A percentile compares a stretch with the other conserved stretches of the same genome.
phyloP scores from a whole-genome alignment of 306 rosid genomes.

The Quercus mongolica region DNA sequence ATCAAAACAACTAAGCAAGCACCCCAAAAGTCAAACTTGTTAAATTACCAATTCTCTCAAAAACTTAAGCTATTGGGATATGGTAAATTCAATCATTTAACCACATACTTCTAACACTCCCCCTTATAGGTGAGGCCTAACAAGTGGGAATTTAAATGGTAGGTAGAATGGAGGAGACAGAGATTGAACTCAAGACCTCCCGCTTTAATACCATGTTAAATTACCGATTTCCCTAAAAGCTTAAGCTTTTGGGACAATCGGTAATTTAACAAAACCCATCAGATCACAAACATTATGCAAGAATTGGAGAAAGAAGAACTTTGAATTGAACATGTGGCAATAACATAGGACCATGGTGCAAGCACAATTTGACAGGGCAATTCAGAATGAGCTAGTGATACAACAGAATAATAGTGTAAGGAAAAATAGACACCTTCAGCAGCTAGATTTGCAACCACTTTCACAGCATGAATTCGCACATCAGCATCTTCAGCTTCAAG shows the following conservation, averaged over 20 bases:
- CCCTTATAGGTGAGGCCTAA: too few species aligned
- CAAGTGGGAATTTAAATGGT: too few species aligned
- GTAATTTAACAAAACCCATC: neutral
- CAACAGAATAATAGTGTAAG: neutral
- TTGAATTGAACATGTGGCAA: neutral
- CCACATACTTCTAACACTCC: too few species aligned
- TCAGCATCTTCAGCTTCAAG: slow-evolving; percentile 96
- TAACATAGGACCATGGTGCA: neutral
- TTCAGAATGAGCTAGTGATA: slow-evolving; percentile 19
- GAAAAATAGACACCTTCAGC: slow-evolving; percentile 77
- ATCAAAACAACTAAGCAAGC: neutral
- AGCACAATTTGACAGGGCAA: neutral
- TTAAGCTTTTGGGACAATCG: too few species aligned
- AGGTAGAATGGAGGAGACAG: too few species aligned
- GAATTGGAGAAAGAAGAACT: neutral
- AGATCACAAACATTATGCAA: neutral
- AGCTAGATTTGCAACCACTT: slow-evolving; percentile 99
- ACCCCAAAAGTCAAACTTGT: neutral
- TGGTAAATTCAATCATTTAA: too few species aligned
- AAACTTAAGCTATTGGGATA: too few species aligned
- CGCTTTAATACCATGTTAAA: too few species aligned
- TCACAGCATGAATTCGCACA: slow-evolving; percentile 93
- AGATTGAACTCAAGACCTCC: too few species aligned
- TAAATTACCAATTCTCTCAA: too few species aligned
- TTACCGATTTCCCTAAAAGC: too few species aligned